Evolutionary conservation across 306 rosid species (phyloP).

Genomic region (Carpinus fangiana): DNA sequence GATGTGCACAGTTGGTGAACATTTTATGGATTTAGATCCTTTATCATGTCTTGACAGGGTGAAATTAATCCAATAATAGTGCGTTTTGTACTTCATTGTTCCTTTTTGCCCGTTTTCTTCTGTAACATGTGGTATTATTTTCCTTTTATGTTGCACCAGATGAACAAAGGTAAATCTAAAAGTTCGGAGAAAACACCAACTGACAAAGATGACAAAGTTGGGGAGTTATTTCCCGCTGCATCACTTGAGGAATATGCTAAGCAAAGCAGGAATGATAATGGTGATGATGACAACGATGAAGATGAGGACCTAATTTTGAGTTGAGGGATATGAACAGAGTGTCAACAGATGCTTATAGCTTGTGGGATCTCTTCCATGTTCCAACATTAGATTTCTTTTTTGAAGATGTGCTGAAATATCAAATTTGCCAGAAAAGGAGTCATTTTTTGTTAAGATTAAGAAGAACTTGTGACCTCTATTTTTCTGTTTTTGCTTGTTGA

Average conservation of each 20-base stretch:
- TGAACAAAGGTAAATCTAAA: conserved; percentile 64
- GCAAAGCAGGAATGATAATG: conserved; percentile 20
- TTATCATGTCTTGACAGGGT: not conserved
- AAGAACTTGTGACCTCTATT: not conserved
- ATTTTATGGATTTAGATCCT: too few species aligned
- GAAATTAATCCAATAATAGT: too few species aligned
- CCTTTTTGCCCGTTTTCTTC: too few species aligned
- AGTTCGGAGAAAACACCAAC: conserved; percentile 32
- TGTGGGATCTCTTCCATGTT: too few species aligned
- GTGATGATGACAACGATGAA: conserved; percentile 16
- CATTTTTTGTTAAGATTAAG: not conserved
- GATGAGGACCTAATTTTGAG: not conserved
- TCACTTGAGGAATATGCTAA: conserved; percentile 50
- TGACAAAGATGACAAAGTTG: conserved; percentile 47
- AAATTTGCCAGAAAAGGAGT: not conserved
- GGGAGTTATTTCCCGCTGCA: too few species aligned
- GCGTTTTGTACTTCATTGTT: too few species aligned
- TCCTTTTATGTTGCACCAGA: conserved; percentile 41
- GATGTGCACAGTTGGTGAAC: too few species aligned
- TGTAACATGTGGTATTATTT: not conserved
- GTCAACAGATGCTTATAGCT: too few species aligned
- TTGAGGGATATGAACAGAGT: not conserved
- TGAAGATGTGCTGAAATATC: not conserved
- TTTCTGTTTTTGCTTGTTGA: not conserved
- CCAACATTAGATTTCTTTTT: not conserved